phyloP scores from a whole-genome alignment of 768 basidiomycete genomes.

The Austroboletus eburneus region DNA sequence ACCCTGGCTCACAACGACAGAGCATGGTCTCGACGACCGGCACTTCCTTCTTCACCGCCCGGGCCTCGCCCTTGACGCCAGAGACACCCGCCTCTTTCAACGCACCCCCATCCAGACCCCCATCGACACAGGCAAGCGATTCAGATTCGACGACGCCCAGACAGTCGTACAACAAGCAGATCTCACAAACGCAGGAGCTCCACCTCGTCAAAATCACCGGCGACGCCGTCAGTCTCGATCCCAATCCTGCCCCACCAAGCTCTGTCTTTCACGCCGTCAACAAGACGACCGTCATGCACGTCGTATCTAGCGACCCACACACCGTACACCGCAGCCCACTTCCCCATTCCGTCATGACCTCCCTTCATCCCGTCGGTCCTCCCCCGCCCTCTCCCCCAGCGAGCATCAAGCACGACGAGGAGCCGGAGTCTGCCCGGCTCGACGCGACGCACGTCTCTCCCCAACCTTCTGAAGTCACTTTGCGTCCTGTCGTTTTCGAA shows the following conservation, averaged over 20 bases:
- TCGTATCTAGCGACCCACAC: slow-evolving; percentile 22
- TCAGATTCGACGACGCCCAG: slow-evolving; percentile 29
- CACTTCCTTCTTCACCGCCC: slow-evolving; percentile 25
- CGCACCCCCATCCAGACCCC: slow-evolving; percentile 29
- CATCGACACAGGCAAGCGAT: slow-evolving; percentile 32
- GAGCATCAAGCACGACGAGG: slow-evolving; percentile 30
- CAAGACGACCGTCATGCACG: slow-evolving; percentile 32
- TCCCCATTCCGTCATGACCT: background rate
- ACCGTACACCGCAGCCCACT: slow-evolving; percentile 5
- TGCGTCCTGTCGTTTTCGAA: slow-evolving; percentile 31
- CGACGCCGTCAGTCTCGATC: slow-evolving; percentile 42
- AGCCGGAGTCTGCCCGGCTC: slow-evolving; percentile 16
- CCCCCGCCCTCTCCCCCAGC: slow-evolving; percentile 55
- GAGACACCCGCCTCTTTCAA: slow-evolving; percentile 21
- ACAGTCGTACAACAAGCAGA: slow-evolving; percentile 27
- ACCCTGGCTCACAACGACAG: slow-evolving; percentile 14
- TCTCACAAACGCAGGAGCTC: slow-evolving; percentile 40
- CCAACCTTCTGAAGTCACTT: slow-evolving; percentile 15
- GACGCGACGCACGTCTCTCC: slow-evolving; percentile 28
- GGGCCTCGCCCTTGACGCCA: slow-evolving; percentile 23
- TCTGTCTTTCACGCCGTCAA: slow-evolving; percentile 34
- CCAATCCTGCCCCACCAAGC: slow-evolving; percentile 31
- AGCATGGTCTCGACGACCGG: slow-evolving; percentile 26
- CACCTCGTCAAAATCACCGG: slow-evolving; percentile 53
- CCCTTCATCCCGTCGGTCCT: slow-evolving; percentile 37